Evolutionary conservation across 257 asterid genomes (phyloP).

Genomic region (Nicotiana tabacum): DNA sequence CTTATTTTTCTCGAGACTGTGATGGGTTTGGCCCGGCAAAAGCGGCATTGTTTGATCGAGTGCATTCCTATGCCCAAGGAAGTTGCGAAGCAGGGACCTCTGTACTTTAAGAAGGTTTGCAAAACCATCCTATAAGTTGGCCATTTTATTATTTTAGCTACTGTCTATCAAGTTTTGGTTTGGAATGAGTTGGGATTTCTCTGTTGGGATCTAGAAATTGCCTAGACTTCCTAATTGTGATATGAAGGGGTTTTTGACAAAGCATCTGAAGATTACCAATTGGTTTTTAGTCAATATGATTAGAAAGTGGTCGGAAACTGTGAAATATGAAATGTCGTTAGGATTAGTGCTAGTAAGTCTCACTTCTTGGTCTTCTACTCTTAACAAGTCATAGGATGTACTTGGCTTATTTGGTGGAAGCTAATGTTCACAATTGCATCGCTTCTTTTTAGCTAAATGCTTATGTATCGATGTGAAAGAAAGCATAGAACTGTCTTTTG

Average conservation of each 20-base stretch:
- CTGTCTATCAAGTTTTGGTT: neutral
- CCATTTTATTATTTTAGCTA: neutral
- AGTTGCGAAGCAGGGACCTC: constrained; percentile 83
- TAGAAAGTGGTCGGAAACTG: neutral
- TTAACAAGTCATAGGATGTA: neutral
- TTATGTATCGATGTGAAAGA: neutral
- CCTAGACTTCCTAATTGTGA: neutral
- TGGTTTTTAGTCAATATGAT: neutral
- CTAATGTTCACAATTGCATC: neutral
- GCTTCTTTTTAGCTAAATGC: neutral
- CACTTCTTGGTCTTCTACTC: neutral
- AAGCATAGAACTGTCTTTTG: neutral
- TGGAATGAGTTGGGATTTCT: neutral
- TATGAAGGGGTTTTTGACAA: neutral
- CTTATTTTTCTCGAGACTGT: constrained; percentile 83
- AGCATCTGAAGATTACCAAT: neutral
- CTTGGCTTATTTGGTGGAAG: neutral
- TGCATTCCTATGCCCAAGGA: constrained; percentile 81
- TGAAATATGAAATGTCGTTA: neutral
- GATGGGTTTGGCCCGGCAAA: constrained; percentile 70
- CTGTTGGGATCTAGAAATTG: neutral
- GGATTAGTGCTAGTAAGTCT: neutral
- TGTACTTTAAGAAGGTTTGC: constrained; percentile 87
- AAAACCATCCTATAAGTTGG: neutral
- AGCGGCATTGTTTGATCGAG: constrained; percentile 87